Percentiles rank a stretch among this genome's conserved stretches.
These are phyloP conservation scores for Hirschioporus abietinus DNA, from an alignment of 768 basidiomycete genomes.

Conservation along the genomic window DNA sequence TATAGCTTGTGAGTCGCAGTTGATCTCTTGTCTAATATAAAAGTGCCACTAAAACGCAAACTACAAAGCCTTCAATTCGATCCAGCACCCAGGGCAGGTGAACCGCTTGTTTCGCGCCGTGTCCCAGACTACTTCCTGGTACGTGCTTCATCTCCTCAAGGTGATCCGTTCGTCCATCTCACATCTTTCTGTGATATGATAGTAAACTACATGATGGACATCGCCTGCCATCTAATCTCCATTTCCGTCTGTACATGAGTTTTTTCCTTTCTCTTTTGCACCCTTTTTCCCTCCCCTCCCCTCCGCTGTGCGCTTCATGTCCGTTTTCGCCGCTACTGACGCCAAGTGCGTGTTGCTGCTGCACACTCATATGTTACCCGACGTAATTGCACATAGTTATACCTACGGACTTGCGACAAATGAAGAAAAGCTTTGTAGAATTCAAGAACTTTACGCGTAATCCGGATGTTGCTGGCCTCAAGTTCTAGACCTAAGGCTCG, in stretches of 20 bases:
- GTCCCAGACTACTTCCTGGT: constrained; percentile 94
- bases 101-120: constrained; percentile 93
- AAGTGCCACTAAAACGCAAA: constrained; percentile 10
- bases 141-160: constrained; percentile 23
- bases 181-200: background rate
- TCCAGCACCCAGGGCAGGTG: constrained; percentile 97
- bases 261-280: background rate
- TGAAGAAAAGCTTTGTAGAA: background rate
- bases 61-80: constrained; percentile 92
- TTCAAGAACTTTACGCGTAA: background rate
- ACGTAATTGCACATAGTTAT: constrained; percentile 1
- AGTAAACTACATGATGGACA: constrained; percentile 1
- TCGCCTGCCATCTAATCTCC: background rate
- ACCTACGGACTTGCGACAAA: background rate
- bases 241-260: background rate
- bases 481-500: background rate
- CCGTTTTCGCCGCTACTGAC: background rate
- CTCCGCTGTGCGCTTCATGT: background rate
- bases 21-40: constrained; percentile 4
- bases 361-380: constrained; percentile 1
- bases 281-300: background rate
- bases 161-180: background rate
- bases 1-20: constrained; percentile 74
- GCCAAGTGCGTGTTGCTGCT: background rate
- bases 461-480: background rate